phyloP scores from a whole-genome alignment of 768 basidiomycete genomes.

The Lentinula lateritia region DNA sequence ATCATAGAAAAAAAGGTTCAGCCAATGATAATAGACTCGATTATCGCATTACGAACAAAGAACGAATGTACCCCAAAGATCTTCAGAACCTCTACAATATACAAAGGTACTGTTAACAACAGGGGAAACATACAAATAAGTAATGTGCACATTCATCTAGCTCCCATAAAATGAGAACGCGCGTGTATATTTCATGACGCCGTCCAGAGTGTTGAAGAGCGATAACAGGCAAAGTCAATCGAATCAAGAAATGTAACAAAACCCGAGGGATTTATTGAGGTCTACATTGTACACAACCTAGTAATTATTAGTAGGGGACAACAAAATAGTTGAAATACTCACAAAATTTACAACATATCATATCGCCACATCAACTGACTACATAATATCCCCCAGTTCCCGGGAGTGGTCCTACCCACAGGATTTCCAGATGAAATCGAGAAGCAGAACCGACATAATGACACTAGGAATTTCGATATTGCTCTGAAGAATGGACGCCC shows the following conservation, averaged over 20 bases:
- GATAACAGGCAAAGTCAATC: not conserved
- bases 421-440: slow-evolving; percentile 13
- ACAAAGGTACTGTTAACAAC: not conserved
- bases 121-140: not conserved
- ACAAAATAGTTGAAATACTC: not conserved
- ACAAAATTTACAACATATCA: not conserved
- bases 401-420: slow-evolving; percentile 15
- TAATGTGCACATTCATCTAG: slow-evolving; percentile 40
- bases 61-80: not conserved
- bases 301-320: not conserved
- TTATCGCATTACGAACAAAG: not conserved
- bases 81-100: not conserved
- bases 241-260: no score
- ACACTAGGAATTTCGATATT: slow-evolving; percentile 39
- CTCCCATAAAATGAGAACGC: slow-evolving; percentile 97
- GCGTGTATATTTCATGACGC: slow-evolving; percentile 64
- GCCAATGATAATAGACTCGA: not conserved
- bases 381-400: slow-evolving; percentile 6
- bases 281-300: not conserved
- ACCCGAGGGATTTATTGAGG: not conserved
- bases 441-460: slow-evolving; percentile 36
- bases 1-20: no score
- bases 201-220: slow-evolving; percentile 98
- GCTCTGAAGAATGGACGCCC: slow-evolving; percentile 86
- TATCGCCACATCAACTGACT: not conserved